Percentiles rank a stretch among this genome's conserved stretches.
Conservation (phyloP, 768 basidiomycete species). For the Zangia roseola region DNA sequence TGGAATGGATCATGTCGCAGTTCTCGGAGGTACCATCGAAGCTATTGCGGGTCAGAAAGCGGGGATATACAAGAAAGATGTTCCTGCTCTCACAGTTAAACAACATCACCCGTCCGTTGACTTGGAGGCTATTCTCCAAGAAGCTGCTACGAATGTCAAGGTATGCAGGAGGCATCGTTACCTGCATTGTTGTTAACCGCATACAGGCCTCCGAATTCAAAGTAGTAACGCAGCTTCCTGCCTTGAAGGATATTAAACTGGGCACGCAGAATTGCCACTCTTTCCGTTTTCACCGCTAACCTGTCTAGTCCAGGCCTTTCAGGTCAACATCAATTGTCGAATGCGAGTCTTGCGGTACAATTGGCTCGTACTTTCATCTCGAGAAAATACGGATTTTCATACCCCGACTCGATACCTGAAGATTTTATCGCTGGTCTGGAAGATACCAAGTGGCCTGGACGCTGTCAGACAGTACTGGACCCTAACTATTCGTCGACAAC, state of each 20-base stretch:
- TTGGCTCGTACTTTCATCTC: slow-evolving; percentile 67
- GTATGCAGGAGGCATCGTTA: slow-evolving; percentile 35
- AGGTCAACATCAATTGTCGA: slow-evolving; percentile 82
- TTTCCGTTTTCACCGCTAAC: slow-evolving; percentile 2
- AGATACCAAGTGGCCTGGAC: slow-evolving; percentile 85
- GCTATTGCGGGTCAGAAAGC: slow-evolving; percentile 96
- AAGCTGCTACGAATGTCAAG: slow-evolving; percentile 64
- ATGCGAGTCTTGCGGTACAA: slow-evolving; percentile 82
- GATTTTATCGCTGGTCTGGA: slow-evolving; percentile 62
- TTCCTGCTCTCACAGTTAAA: slow-evolving; percentile 80
- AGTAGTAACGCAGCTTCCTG: slow-evolving; percentile 53
- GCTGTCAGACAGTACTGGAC: slow-evolving; percentile 84
- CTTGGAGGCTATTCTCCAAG: slow-evolving; percentile 63
- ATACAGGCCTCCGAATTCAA: slow-evolving; percentile 65
- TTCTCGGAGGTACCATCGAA: slow-evolving; percentile 82
- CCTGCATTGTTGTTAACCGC: background rate
- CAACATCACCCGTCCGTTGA: slow-evolving; percentile 75
- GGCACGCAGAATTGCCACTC: slow-evolving; percentile 41
- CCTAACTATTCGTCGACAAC: slow-evolving; percentile 48
- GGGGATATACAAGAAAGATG: slow-evolving; percentile 93
- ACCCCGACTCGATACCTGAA: slow-evolving; percentile 40
- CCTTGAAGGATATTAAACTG: slow-evolving; percentile 54
- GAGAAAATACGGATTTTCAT: slow-evolving; percentile 20
- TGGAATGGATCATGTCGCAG: slow-evolving; percentile 87
- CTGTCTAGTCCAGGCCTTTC: slow-evolving; percentile 59